Conservation (phyloP, 306 rosid species). For the Prunus mira region DNA sequence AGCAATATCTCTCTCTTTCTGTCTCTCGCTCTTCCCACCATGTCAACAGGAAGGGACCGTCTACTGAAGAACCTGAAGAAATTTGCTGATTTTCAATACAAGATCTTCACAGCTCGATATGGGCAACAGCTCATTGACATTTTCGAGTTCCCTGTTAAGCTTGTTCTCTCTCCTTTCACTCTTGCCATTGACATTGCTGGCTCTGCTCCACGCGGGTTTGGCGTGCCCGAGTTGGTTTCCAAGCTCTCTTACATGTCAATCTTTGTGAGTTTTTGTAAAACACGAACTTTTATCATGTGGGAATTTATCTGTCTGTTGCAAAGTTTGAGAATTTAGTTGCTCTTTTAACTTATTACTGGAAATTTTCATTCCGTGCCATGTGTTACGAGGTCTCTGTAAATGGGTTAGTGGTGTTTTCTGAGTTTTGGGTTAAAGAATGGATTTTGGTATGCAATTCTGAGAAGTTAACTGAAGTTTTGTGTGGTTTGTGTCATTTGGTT, state of each 20-base stretch:
- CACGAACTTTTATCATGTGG: constrained; percentile 3
- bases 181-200: constrained; percentile 79
- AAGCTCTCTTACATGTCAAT: constrained; percentile 83
- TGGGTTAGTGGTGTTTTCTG: neutral
- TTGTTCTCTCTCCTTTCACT: constrained; percentile 75
- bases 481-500: constrained; percentile 1
- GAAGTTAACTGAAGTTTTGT: neutral
- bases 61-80: constrained; percentile 47
- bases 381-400: neutral
- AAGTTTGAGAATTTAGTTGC: neutral
- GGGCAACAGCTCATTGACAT: constrained; percentile 69
- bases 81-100: constrained; percentile 51
- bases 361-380: neutral
- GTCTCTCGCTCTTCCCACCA: constrained; percentile 20
- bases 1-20: neutral
- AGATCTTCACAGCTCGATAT: constrained; percentile 46
- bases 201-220: constrained; percentile 94
- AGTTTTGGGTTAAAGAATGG: constrained; percentile 7
- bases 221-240: constrained; percentile 87
- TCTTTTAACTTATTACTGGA: constrained; percentile 1
- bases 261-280: constrained; percentile 51
- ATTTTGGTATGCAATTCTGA: neutral
- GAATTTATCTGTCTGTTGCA: neutral
- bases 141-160: constrained; percentile 68
- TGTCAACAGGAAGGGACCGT: constrained; percentile 51